Base-by-base conservation (phyloP, 257 asterid species). In the Nicotiana tabacum region DNA sequence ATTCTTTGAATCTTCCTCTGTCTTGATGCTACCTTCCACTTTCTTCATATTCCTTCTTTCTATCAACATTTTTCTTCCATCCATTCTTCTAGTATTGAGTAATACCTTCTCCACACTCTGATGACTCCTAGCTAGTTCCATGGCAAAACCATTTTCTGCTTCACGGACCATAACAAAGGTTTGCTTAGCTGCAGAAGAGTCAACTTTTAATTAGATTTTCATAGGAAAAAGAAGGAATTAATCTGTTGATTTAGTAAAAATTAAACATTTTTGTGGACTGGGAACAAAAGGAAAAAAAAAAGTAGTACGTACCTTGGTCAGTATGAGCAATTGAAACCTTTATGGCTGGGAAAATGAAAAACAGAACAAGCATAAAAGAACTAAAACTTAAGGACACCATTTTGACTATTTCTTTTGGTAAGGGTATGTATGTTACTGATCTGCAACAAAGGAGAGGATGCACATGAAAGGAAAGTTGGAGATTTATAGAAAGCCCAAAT, bases 41-140 rank as follows among this genome's bases (percentile, higher is more conserved):
- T 43, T 5, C 68, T 64, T 56, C 48, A 17, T 35, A 13, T 76
- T 76, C 32, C 27, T 55, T 58, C 1, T 60, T 77, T 51, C 78
- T 29, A 10, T n/a, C 85, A 37, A 82, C 85, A 88, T 78, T 81
- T 90, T 91, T 79, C 94, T 85, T 84, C 89, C 92, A 69, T 81
- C 82, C 16, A 76, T 5, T 84, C 6, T 82, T 2, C 13, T 80
- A 16, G 16, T 24, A 9, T 3, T 43, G 21, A 16, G 77, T 77
- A 51, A 13, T 76, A 76, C 80, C 80, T 51, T 76, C 64, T 76
- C 61, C 5, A 74, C 80, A 74, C 62, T 70, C 33, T 2, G 35
- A 43, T 70, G 0, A 39, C 21, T 10, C 33, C 9, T 4, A 12
- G 33, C 24, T 61, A 21, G 24, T 61, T 30, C 39, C 17, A 48